phyloP scores from a whole-genome alignment of 192 early-diverging fungal species.

The Gorgonomyces haynaldii region DNA sequence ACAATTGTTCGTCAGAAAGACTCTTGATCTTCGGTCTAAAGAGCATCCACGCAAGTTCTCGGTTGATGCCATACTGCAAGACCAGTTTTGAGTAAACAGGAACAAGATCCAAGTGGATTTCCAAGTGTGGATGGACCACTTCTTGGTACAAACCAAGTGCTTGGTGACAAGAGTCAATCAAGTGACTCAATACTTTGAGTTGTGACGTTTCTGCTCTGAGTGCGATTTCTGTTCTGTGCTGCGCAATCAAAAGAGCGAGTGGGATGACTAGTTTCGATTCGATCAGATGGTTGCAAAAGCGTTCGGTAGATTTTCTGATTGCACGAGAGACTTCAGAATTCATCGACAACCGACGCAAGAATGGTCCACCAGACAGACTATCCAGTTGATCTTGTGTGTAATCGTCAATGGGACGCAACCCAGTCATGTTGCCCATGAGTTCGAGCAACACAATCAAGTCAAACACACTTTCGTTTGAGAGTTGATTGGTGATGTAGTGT shows the following conservation, averaged over 20 bases:
- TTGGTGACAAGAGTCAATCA: slow-evolving; percentile 46
- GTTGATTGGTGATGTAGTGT: slow-evolving; percentile 51
- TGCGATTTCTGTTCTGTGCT: slow-evolving; percentile 39
- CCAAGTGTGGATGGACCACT: slow-evolving; percentile 38
- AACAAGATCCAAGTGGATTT: slow-evolving; percentile 14
- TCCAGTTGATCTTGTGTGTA: slow-evolving; percentile 49
- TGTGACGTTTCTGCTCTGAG: slow-evolving; percentile 26
- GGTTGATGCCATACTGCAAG: too few relatives aligned
- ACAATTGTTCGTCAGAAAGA: too few relatives aligned
- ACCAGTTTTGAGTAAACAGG: background rate
- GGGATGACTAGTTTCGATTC: slow-evolving; percentile 39
- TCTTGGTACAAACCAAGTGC: slow-evolving; percentile 55
- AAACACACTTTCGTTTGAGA: slow-evolving; percentile 37
- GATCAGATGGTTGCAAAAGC: slow-evolving; percentile 46
- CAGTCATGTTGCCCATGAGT: slow-evolving; percentile 58
- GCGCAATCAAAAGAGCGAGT: slow-evolving; percentile 51
- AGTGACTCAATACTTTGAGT: slow-evolving; percentile 44
- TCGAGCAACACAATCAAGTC: slow-evolving; percentile 62
- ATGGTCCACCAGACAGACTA: slow-evolving; percentile 50
- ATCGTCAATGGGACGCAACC: slow-evolving; percentile 47
- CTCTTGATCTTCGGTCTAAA: too few relatives aligned
- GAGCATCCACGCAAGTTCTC: too few relatives aligned
- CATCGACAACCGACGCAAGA: slow-evolving; percentile 41
- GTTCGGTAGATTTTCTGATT: slow-evolving; percentile 33
- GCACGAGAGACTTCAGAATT: slow-evolving; percentile 34